Conservation (phyloP, 2,329 filamentous ascomycete genomes). For the Trichoderma breve region DNA sequence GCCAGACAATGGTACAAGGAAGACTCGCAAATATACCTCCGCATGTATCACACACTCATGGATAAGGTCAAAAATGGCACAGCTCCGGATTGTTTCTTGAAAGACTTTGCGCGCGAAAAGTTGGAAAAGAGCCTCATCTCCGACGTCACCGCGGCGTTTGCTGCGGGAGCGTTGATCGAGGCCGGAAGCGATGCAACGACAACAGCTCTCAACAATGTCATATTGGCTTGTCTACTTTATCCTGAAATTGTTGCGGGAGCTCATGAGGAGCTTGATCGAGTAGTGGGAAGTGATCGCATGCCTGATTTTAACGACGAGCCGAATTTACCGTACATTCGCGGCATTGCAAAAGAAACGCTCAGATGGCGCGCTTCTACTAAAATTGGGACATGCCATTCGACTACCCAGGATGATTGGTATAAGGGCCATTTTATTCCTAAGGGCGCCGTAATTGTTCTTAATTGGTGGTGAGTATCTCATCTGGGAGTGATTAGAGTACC, state of each 20-base stretch:
- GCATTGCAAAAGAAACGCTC: conserved; percentile 32
- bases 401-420: conserved; percentile 4
- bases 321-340: conserved; percentile 43
- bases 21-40: conserved; percentile 24
- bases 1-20: conserved; percentile 22
- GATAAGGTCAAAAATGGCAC: conserved; percentile 18
- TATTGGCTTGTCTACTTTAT: conserved; percentile 47
- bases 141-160: conserved; percentile 21
- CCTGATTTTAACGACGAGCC: conserved; percentile 43
- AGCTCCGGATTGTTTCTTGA: conserved; percentile 24
- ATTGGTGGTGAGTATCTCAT: not conserved
- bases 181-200: conserved; percentile 27
- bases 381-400: not conserved
- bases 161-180: conserved; percentile 24
- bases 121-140: conserved; percentile 23
- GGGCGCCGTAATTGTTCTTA: conserved; percentile 4
- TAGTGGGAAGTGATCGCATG: conserved; percentile 42
- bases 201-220: conserved; percentile 38
- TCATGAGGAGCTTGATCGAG: conserved; percentile 40
- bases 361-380: conserved; percentile 31
- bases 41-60: conserved; percentile 22
- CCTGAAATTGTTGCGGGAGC: conserved; percentile 42
- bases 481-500: accelerated
- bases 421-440: conserved; percentile 9
- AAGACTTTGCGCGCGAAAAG: conserved; percentile 22